A percentile compares a stretch with the other conserved stretches of the same genome.
phyloP scores from a whole-genome alignment of 169 alveolate species.

The Miamiensis avidus region DNA sequence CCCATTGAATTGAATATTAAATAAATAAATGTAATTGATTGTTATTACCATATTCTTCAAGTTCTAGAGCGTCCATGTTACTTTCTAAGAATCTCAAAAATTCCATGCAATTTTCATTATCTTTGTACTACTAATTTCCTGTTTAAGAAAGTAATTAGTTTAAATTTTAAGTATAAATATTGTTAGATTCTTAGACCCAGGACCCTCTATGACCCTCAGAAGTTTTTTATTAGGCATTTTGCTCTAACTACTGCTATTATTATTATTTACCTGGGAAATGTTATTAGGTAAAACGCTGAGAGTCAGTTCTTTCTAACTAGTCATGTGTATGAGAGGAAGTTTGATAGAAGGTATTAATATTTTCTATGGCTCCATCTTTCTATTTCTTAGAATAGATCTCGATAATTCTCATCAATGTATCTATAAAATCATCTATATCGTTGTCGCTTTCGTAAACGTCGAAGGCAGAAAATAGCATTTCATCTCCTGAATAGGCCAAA shows the following conservation, averaged over 20 bases:
- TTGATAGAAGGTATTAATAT: neutral
- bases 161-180: neutral
- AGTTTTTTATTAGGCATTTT: neutral
- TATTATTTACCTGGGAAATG: neutral
- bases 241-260: neutral
- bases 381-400: neutral
- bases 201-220: neutral
- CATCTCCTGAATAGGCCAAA: constrained; percentile 1
- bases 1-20: too few relatives aligned
- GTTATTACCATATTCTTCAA: neutral
- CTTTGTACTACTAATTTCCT: neutral
- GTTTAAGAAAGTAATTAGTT: neutral
- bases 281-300: neutral
- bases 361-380: neutral
- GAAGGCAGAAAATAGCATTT: constrained; percentile 23
- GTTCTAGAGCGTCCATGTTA: neutral
- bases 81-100: neutral
- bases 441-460: constrained; percentile 38
- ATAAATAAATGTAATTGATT: too few relatives aligned
- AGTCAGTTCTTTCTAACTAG: neutral
- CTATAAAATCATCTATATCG: constrained; percentile 22
- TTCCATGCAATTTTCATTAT: neutral
- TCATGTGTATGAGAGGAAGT: too few relatives aligned
- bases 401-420: constrained; percentile 17
- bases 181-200: neutral